These are phyloP conservation scores for Thermothelomyces thermophilus DNA, from an alignment of 2,329 filamentous ascomycete species.

Conservation along the genomic window DNA sequence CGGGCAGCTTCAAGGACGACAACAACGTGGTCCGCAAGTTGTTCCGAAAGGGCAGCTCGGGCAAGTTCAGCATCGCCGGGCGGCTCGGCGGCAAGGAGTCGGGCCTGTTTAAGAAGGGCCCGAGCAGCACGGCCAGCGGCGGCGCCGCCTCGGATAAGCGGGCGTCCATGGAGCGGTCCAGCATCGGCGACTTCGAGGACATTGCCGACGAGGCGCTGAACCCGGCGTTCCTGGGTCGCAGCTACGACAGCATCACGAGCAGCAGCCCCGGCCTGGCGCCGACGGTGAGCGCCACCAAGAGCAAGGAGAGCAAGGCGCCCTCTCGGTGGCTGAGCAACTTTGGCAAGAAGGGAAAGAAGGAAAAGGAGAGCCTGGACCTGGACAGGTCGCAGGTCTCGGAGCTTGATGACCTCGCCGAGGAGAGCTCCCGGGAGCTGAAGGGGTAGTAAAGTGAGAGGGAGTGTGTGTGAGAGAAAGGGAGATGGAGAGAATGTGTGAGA, in stretches of 20 bases:
- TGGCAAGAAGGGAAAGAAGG: constrained; percentile 55
- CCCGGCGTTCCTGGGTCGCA: constrained; percentile 44
- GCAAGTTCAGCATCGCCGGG: constrained; percentile 58
- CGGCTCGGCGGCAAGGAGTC: constrained; percentile 48
- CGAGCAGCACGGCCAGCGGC: constrained; percentile 43
- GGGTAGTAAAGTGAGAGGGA: too few species aligned
- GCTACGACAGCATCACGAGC: constrained; percentile 50
- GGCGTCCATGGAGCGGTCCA: constrained; percentile 48
- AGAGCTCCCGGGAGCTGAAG: constrained; percentile 7
- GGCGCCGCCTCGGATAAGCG: constrained; percentile 53
- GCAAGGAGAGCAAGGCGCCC: constrained; percentile 34
- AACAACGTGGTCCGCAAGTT: constrained; percentile 55
- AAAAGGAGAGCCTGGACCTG: constrained; percentile 50
- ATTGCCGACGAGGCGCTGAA: constrained; percentile 38
- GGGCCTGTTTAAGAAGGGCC: constrained; percentile 50
- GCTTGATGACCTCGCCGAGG: constrained; percentile 14
- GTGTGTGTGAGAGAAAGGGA: too few species aligned
- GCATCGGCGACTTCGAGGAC: constrained; percentile 51
- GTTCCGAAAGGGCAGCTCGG: constrained; percentile 58
- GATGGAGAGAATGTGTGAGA: too few species aligned
- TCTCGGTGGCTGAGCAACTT: constrained; percentile 42
- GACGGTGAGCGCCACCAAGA: constrained; percentile 31
- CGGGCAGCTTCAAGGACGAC: constrained; percentile 41
- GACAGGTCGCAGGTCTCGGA: constrained; percentile 34
- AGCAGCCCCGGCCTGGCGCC: constrained; percentile 52